Percentiles rank a stretch among this genome's conserved stretches.
These are phyloP conservation scores for Neurospora intermedia DNA, from an alignment of 495 filamentous ascomycete genomes.

Conservation along the genomic window DNA sequence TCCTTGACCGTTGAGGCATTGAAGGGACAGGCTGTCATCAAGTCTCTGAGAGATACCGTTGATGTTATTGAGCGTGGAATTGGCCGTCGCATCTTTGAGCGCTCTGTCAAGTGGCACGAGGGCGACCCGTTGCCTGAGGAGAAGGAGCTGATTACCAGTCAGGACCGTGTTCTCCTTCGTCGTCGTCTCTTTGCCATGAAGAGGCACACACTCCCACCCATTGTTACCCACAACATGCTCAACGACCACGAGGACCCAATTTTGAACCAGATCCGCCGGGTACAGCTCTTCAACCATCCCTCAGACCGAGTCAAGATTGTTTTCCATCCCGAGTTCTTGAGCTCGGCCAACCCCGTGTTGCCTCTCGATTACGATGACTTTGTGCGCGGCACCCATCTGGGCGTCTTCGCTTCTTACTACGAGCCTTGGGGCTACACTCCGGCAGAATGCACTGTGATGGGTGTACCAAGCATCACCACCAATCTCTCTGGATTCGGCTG, in stretches of 20 bases:
- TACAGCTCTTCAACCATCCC: constrained; percentile 93
- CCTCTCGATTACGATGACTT: constrained; percentile 98
- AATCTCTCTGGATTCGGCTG: constrained; percentile 97
- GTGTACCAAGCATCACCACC: constrained; percentile 95
- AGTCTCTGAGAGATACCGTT: constrained; percentile 86
- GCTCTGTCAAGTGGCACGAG: constrained; percentile 87
- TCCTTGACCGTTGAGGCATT: constrained; percentile 92
- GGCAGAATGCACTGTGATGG: constrained; percentile 98
- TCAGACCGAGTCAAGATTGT: constrained; percentile 92
- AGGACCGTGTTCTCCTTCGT: constrained; percentile 87
- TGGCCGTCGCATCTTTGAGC: constrained; percentile 87
- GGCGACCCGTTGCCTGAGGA: constrained; percentile 87
- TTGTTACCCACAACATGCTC: constrained; percentile 99
- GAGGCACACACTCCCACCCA: constrained; percentile 74
- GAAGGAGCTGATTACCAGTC: constrained; percentile 83
- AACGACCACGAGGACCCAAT: constrained; percentile 91
- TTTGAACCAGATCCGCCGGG: constrained; percentile 89
- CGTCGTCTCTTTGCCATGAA: constrained; percentile 95
- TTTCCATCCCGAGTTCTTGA: constrained; percentile 97
- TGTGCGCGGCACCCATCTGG: constrained; percentile 90
- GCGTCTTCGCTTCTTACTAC: constrained; percentile 95
- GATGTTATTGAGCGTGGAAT: constrained; percentile 82
- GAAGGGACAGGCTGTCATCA: constrained; percentile 94
- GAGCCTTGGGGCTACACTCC: constrained; percentile 99
- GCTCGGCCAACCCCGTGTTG: constrained; percentile 87